These are phyloP conservation scores for Arthrocladium fulminans DNA, from an alignment of 2,329 filamentous ascomycete genomes.

Conservation along the genomic window DNA sequence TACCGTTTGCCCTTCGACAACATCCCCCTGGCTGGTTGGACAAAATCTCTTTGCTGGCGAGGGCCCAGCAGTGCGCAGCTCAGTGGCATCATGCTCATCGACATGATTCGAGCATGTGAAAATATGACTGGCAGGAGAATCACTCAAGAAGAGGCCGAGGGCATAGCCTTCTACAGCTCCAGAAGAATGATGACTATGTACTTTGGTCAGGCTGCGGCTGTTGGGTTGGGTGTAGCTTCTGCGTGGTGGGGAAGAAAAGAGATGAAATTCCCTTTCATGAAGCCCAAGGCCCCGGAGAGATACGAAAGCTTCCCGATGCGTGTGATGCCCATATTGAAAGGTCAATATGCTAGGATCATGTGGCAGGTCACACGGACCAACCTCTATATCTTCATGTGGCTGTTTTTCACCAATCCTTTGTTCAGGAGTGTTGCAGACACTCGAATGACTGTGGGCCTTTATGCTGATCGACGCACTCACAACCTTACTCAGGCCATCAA, in stretches of 20 bases:
- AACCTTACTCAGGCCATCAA: slow-evolving; percentile 12
- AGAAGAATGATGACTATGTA: slow-evolving; percentile 14
- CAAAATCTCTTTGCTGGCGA: slow-evolving; percentile 16
- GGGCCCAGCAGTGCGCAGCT: slow-evolving; percentile 11
- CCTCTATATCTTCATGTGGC: slow-evolving; percentile 13
- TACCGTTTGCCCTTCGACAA: slow-evolving; percentile 19
- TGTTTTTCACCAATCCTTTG: slow-evolving; percentile 14
- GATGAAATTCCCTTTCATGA: slow-evolving; percentile 22
- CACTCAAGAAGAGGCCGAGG: slow-evolving; percentile 21
- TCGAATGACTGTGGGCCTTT: slow-evolving; percentile 12
- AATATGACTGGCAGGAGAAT: slow-evolving; percentile 13
- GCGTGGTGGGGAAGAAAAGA: slow-evolving; percentile 14
- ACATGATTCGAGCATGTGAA: slow-evolving; percentile 17
- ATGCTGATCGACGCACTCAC: slow-evolving; percentile 17
- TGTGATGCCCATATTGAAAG: slow-evolving; percentile 14
- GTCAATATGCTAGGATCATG: slow-evolving; percentile 13
- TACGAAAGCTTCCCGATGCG: slow-evolving; percentile 19
- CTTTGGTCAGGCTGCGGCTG: slow-evolving; percentile 8
- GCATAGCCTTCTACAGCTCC: slow-evolving; percentile 14
- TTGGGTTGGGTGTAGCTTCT: slow-evolving; percentile 9
- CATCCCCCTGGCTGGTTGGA: slow-evolving; percentile 16
- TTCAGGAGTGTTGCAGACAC: slow-evolving; percentile 13
- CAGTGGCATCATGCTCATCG: slow-evolving; percentile 15
- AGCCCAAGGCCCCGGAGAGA: slow-evolving; percentile 17
- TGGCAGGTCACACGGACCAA: slow-evolving; percentile 20